These are phyloP conservation scores for Arxiozyma bovina DNA, from an alignment of 1,139 yeast genomes.

Conservation along the genomic window DNA sequence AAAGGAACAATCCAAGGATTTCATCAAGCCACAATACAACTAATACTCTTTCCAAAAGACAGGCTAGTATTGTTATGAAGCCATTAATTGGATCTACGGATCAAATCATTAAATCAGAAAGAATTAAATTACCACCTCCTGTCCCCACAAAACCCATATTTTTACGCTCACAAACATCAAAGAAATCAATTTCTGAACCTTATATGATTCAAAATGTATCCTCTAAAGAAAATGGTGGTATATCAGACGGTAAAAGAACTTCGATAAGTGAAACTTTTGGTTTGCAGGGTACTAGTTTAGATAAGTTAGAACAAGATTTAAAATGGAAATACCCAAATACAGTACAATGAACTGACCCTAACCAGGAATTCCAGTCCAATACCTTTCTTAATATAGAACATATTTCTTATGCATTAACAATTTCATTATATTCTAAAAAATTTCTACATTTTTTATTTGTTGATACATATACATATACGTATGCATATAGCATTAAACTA, in stretches of 20 bases:
- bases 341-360: neutral
- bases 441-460: neutral
- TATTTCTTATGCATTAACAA: neutral
- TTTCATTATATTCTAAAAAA: neutral
- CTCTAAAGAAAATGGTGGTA: neutral
- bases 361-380: neutral
- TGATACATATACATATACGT: neutral
- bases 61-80: conserved; percentile 10
- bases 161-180: conserved; percentile 11
- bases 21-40: neutral
- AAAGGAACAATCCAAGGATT: neutral
- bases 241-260: neutral
- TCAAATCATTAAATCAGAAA: neutral
- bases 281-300: conserved; percentile 8
- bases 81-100: conserved; percentile 5
- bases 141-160: conserved; percentile 14
- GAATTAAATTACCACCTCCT: conserved; percentile 4
- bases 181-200: conserved; percentile 2
- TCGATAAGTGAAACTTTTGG: neutral
- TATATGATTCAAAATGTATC: neutral
- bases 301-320: conserved; percentile 17
- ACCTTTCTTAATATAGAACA: neutral
- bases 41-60: conserved; percentile 1
- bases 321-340: conserved; percentile 19
- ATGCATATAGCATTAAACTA: neutral